A percentile compares a stretch with the other conserved stretches of the same genome.
phyloP scores from a whole-genome alignment of 1,284 basidiomycete genomes.

The Schizophyllum commune region DNA sequence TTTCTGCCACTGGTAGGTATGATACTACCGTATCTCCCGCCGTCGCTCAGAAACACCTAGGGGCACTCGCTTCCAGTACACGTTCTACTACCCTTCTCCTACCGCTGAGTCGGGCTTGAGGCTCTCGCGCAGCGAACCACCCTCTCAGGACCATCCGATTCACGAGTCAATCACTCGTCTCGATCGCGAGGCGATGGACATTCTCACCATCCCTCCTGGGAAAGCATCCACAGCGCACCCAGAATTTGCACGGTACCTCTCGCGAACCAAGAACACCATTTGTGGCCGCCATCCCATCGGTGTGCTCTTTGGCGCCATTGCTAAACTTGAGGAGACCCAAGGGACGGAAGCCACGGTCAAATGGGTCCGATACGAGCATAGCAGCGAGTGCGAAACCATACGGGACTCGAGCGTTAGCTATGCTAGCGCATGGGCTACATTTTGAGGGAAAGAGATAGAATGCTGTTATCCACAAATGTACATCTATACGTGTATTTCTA shows the following conservation, averaged over 20 bases:
- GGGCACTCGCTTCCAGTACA: constrained; percentile 88
- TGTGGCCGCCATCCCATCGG: constrained; percentile 96
- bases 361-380: constrained; percentile 92
- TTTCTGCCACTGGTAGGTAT: constrained; percentile 91
- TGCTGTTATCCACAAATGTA: constrained; percentile 3
- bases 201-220: constrained; percentile 54
- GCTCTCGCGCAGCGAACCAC: constrained; percentile 38
- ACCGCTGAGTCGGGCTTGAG: constrained; percentile 39
- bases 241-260: constrained; percentile 71
- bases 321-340: constrained; percentile 47
- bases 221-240: constrained; percentile 48
- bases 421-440: constrained; percentile 76
- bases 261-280: constrained; percentile 88
- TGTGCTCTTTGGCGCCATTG: constrained; percentile 76
- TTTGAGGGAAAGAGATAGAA: constrained; percentile 23
- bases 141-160: constrained; percentile 45
- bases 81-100: constrained; percentile 78
- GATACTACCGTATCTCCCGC: not conserved
- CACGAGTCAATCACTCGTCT: constrained; percentile 67
- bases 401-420: constrained; percentile 92
- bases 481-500: constrained; percentile 5
- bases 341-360: constrained; percentile 36
- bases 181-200: constrained; percentile 74
- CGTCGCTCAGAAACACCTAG: constrained; percentile 30
- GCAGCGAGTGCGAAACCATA: constrained; percentile 62